A percentile compares a stretch with the other conserved stretches of the same genome.
These are phyloP conservation scores for Cavenderia fasciculata DNA, from an alignment of 78 protist genomes.

Conservation along the genomic window DNA sequence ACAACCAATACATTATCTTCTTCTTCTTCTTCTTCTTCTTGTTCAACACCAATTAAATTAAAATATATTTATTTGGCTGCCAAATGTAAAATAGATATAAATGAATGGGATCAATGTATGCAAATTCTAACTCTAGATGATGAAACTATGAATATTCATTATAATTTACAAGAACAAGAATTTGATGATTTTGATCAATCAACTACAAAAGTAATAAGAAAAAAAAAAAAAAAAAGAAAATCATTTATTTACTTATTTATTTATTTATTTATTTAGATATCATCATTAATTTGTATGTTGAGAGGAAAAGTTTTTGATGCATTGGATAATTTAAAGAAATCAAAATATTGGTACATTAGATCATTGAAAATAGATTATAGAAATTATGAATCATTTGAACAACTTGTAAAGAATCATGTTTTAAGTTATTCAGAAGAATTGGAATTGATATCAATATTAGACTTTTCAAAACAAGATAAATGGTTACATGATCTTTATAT, in stretches of 20 bases:
- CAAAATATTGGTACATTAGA: constrained; percentile 64
- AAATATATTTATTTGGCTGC: constrained; percentile 31
- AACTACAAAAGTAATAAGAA: background rate
- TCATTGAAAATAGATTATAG: constrained; percentile 42
- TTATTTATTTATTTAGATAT: background rate
- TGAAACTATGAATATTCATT: background rate
- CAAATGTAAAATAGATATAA: constrained; percentile 21
- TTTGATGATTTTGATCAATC: background rate
- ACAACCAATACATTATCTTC: no score
- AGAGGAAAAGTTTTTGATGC: constrained; percentile 57
- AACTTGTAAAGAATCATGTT: constrained; percentile 37
- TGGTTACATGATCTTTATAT: constrained; percentile 57
- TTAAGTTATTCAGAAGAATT: constrained; percentile 36
- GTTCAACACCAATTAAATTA: no score
- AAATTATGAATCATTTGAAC: constrained; percentile 67
- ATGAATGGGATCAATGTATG: constrained; percentile 18
- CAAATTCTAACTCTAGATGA: constrained; percentile 19
- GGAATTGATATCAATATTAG: constrained; percentile 11
- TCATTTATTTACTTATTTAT: background rate
- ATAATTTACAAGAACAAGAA: background rate
- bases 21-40: no score
- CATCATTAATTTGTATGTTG: constrained; percentile 8
- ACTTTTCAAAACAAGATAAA: constrained; percentile 5
- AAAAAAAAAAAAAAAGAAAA: background rate
- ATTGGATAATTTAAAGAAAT: constrained; percentile 65